Evolutionary conservation across 371 early-diverging fungal genomes (phyloP), one percentile per base, ranked within the genome.

Genomic region (Zopfochytrium polystomum): DNA sequence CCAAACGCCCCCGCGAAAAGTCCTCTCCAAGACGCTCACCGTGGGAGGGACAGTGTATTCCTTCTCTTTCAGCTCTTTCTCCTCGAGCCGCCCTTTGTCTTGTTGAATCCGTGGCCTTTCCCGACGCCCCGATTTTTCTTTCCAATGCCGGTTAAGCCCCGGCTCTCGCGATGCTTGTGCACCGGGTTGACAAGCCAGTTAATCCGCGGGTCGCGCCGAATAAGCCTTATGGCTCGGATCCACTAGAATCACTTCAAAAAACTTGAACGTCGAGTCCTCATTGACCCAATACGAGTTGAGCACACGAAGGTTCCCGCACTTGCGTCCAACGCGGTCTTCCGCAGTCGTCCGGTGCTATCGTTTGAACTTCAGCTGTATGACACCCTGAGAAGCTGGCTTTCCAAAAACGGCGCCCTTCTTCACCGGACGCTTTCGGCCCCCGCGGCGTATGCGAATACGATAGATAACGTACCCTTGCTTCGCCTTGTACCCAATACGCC

Each of bases 281-380:
- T 95, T 95, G 61, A 99, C 89, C 98, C 98, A 96, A 91, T 99
- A 99, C 58, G 93, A 93, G 90, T 94, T 96, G 61, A 99, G 84
- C 53, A 99, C 93, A 66, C 99, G 89, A 69, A 98, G 80, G 85
- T 92, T 93, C 62, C 85, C 86, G 81, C 93, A 93, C 76, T 87
- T 89, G 76, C 90, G 87, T 63, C 97, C 99, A 55, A 95, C 95
- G 80, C 95, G 91, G 78, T 93, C 90, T 84, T 99, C 99, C 59
- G 97, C 99, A 48, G 87, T 85, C 63, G 91, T 85, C 62, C 92
- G 92, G 74, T 90, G 86, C 62, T 92, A 90, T 68, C 93, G 90
- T 77, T 91, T 87, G 82, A 87, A 90, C 87, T 98, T 99, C 75
- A 95, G 88, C 83, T 98, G 92, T 84, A 85, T 88, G 66, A 99